These are phyloP conservation scores for Hypoxylon sp. DNA, from an alignment of 2,329 filamentous ascomycete species.

Conservation along the genomic window DNA sequence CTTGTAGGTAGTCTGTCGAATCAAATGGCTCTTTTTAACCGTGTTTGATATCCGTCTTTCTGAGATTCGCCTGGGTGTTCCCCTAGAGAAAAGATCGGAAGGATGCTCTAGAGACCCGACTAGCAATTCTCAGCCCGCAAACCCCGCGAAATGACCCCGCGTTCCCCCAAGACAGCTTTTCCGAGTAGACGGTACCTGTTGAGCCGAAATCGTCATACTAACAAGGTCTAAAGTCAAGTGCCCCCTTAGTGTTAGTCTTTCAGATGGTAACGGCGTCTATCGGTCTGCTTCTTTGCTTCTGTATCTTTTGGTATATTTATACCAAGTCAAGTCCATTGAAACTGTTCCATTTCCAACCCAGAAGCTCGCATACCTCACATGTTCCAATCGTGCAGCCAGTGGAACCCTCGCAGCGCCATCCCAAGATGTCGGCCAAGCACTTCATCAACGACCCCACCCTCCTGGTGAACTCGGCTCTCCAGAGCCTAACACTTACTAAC, in stretches of 20 bases:
- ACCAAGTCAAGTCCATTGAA: conserved; percentile 10
- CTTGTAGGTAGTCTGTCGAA: not conserved
- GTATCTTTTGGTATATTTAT: conserved; percentile 22
- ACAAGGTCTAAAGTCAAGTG: conserved; percentile 18
- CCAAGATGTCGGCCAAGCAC: conserved; percentile 76
- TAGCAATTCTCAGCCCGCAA: conserved; percentile 20
- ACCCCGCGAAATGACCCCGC: conserved; percentile 37
- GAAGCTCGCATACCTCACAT: conserved; percentile 5
- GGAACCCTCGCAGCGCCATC: conserved; percentile 8
- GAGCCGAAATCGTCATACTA: conserved; percentile 23
- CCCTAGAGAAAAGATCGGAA: conserved; percentile 19
- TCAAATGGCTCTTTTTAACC: conserved; percentile 13
- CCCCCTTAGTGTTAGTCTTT: conserved; percentile 4
- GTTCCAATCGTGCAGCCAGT: conserved; percentile 15
- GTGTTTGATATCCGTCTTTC: conserved; percentile 26
- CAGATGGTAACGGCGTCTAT: conserved; percentile 4
- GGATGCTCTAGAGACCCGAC: conserved; percentile 26
- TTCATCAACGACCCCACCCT: conserved; percentile 88
- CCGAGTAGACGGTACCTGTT: conserved; percentile 20
- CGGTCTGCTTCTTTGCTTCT: conserved; percentile 4
- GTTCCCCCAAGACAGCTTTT: conserved; percentile 18
- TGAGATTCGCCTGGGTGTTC: conserved; percentile 14
- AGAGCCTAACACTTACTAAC: conserved; percentile 85
- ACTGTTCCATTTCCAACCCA: not conserved
- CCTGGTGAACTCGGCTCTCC: conserved; percentile 83